Evolutionary conservation across 2,329 filamentous ascomycete genomes (phyloP).

Genomic region (Berkeleyomyces basicola): DNA sequence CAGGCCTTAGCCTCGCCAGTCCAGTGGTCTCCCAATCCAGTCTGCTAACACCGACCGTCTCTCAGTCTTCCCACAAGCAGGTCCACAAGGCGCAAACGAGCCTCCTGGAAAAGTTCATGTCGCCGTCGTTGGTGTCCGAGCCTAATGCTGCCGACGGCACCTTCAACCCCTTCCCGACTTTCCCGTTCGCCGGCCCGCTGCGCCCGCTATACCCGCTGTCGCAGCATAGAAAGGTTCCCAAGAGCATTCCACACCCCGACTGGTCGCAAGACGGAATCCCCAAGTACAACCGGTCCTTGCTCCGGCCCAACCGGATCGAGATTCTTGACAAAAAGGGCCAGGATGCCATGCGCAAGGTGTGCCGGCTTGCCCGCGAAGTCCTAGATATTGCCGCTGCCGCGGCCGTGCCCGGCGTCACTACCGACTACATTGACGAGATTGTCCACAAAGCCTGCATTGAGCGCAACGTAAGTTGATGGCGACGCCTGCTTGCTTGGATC

Average conservation of each 20-base stretch:
- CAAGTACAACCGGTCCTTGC: slow-evolving; percentile 40
- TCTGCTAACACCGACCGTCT: slow-evolving; percentile 1
- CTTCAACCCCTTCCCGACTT: slow-evolving; percentile 86
- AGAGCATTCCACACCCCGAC: slow-evolving; percentile 67
- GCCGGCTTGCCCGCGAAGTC: slow-evolving; percentile 72
- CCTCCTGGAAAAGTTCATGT: slow-evolving; percentile 55
- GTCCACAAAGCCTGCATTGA: slow-evolving; percentile 92
- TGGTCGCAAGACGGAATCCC: slow-evolving; percentile 75
- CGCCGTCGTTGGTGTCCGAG: slow-evolving; percentile 76
- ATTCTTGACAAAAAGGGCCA: slow-evolving; percentile 65
- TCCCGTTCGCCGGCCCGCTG: slow-evolving; percentile 62
- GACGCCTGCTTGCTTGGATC: background rate
- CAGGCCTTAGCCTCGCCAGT: too few relatives aligned
- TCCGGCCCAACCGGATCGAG: slow-evolving; percentile 64
- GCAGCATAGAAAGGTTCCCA: slow-evolving; percentile 53
- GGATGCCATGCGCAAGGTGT: slow-evolving; percentile 86
- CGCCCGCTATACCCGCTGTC: slow-evolving; percentile 81
- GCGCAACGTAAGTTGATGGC: slow-evolving; percentile 56
- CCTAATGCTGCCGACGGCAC: slow-evolving; percentile 76
- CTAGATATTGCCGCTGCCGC: slow-evolving; percentile 79
- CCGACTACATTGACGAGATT: slow-evolving; percentile 85
- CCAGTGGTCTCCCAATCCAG: background rate
- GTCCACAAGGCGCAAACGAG: slow-evolving; percentile 53
- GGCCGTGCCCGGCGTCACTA: slow-evolving; percentile 79
- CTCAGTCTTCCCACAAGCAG: slow-evolving; percentile 36